Base-by-base conservation (phyloP, 2,329 filamentous ascomycete genomes). In the Bisporella sp. region DNA sequence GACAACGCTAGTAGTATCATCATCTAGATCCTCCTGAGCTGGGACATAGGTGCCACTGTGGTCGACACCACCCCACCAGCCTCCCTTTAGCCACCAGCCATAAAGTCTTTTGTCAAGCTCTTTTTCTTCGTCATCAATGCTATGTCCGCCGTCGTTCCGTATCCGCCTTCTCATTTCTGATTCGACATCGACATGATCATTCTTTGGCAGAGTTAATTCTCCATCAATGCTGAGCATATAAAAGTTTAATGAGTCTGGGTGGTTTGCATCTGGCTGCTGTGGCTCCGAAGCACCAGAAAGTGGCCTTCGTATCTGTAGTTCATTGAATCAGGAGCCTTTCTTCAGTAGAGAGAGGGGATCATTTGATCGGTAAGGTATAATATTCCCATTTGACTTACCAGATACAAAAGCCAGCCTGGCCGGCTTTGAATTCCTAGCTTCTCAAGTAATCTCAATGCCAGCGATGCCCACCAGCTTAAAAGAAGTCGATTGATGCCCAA, bases 51-150 rank as follows among this genome's bases (percentile, higher is more conserved):
- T 86, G 31, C 87, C 87, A 62, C 88, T 96, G 5, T 76, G 75
- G 64, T 97, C 92, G 32, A 84, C 75, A 12, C 84, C 83, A 1
- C 92, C 91, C 83, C 89, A 96, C 71, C 87, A 87, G 6, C 88
- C 89, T 21, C 89, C 89, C 48, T 76, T 74, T 47, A 86, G 82
- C 87, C 89, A 97, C 80, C 91, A 93, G 31, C 75, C 74, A 65
- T 96, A 97, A 1, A 96, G 71, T 52, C 82, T 84, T 2, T 77
- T 75, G 56, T 92, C 85, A 2, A 96, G 72, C 39, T 80, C 78
- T 31, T 78, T 77, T 59, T 93, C 87, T 40, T 82, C 71, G 5
- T 72, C 57, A 12, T 71, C 64, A 45, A 68, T 68, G 66, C 69
- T 71, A 39, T 65, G 58, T 31, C 57, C 66, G 62, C 62, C 66